Evolutionary conservation across 1,139 yeast genomes (phyloP), one percentile per base, ranked within the genome.

Genomic region (Yamadazyma sp.): DNA sequence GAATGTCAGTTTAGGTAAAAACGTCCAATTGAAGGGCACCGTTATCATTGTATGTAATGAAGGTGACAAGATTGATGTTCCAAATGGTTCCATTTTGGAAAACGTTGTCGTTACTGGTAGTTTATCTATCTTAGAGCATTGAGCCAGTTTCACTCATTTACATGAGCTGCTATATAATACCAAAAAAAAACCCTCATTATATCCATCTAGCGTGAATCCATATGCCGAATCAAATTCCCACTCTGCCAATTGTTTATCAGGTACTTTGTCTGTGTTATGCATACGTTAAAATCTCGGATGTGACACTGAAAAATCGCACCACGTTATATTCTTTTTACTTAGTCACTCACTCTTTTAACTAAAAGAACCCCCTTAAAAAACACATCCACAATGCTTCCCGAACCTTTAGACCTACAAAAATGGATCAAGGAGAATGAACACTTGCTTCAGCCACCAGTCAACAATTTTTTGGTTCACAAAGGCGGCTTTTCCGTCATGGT

Each of bases 41-140:
- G 98, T 92, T 47, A 92, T 92, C 56, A 88, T 92, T 54, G 98
- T 92, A 42, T 91, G 98, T 68, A 91, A 92, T 47, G 98, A 92
- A 58, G 98, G 98, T 49, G 94, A 88, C 62, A 87, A 81, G 70
- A 92, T 92, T 56, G 98, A 92, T 62, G 87, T 92, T 73, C 98
- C 98, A 54, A 91, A 92, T 59, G 98, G 98, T 33, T 78, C 96
- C 20, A 77, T 89, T 42, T 77, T 92, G 56, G 98, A 92, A 66
- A 92, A 92, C 58, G 98, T 91, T 40, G 98, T 92, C 51, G 89
- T 92, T 55, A 92, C 98, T 43, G 98, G 98, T 64, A 88, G 87
- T 71, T 79, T 92, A 69, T 88, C 95, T 56, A 91, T 92, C 54
- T 79, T 92, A 58, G 98, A 92, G 72, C 98, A 92, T 68, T 92